phyloP scores from a whole-genome alignment of 208 protist species.

The Eutreptiella sp. region DNA sequence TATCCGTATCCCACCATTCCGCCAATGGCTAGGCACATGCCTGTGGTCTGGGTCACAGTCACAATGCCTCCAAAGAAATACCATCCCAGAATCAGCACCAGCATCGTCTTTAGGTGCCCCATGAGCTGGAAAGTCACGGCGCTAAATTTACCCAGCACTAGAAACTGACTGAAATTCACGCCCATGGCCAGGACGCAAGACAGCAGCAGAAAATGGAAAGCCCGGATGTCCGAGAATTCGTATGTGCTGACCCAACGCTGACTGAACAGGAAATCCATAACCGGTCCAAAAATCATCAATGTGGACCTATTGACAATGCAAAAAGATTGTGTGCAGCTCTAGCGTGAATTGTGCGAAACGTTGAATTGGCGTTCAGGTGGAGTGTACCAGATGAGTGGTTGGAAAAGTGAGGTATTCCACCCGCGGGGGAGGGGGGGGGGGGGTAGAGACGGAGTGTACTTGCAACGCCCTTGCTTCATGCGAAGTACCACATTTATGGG shows the following conservation, averaged over 20 bases:
- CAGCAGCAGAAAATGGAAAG: conserved; percentile 1
- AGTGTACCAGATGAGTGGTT: too few relatives aligned
- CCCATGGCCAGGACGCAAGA: conserved; percentile 5
- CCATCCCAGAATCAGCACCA: conserved; percentile 8
- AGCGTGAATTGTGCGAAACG: too few relatives aligned
- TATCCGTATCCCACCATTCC: conserved; percentile 18
- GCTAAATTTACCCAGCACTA: conserved; percentile 5
- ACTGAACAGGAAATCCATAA: conserved; percentile 17
- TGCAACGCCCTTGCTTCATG: too few relatives aligned
- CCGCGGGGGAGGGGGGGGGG: too few relatives aligned
- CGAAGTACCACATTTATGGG: too few relatives aligned
- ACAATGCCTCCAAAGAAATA: conserved; percentile 21
- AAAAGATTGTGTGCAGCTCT: too few relatives aligned
- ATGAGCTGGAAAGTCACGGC: conserved; percentile 18
- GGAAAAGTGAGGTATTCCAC: too few relatives aligned
- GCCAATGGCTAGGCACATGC: conserved; percentile 6
- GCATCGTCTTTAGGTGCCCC: conserved; percentile 11
- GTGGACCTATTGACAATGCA: too few relatives aligned
- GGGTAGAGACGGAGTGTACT: too few relatives aligned
- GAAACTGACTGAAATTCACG: conserved; percentile 13
- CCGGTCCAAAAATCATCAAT: conserved; percentile 11
- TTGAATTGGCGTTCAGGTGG: too few relatives aligned
- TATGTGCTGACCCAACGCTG: conserved; percentile 6
- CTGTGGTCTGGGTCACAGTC: not conserved
- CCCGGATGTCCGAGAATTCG: not conserved